Evolutionary conservation across 2,329 filamentous ascomycete genomes (phyloP).

Genomic region (Bipolaris bicolor): DNA sequence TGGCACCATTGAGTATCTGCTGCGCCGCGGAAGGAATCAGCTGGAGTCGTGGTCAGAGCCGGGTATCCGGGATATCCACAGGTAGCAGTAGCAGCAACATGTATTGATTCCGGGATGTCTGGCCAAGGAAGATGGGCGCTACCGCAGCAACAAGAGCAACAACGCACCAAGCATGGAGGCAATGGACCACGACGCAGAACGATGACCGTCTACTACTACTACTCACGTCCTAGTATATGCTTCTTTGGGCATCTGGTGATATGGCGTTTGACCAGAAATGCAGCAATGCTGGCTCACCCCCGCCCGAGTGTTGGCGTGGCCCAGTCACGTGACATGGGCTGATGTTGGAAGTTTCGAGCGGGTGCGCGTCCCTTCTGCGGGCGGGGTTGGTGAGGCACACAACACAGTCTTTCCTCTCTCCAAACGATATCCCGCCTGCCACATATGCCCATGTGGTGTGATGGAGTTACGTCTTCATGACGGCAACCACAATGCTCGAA

Average conservation of each 20-base stretch:
- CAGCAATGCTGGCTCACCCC: background rate
- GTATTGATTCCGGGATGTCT: background rate
- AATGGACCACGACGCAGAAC: background rate
- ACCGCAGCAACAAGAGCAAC: slow-evolving; percentile 9
- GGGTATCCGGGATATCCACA: slow-evolving; percentile 70
- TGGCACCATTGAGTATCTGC: slow-evolving; percentile 79
- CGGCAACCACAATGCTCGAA: slow-evolving; percentile 23
- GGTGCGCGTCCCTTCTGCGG: slow-evolving; percentile 3
- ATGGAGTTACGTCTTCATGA: slow-evolving; percentile 10
- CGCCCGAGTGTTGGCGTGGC: background rate
- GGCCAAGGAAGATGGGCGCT: background rate
- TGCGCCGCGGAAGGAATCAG: slow-evolving; percentile 81
- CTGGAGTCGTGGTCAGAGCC: slow-evolving; percentile 81
- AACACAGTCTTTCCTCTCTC: slow-evolving; percentile 5
- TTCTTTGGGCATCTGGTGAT: background rate
- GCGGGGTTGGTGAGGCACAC: background rate
- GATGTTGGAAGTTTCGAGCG: slow-evolving; percentile 15
- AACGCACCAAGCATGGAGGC: background rate
- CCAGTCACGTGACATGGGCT: slow-evolving; percentile 22
- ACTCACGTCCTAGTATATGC: background rate
- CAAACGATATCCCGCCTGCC: slow-evolving; percentile 1
- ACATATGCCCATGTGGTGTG: slow-evolving; percentile 3
- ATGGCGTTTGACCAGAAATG: background rate
- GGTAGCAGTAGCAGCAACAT: slow-evolving; percentile 5
- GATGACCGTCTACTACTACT: background rate